phyloP scores from a whole-genome alignment of 1,284 basidiomycete species.

The Schizophyllum amplum region DNA sequence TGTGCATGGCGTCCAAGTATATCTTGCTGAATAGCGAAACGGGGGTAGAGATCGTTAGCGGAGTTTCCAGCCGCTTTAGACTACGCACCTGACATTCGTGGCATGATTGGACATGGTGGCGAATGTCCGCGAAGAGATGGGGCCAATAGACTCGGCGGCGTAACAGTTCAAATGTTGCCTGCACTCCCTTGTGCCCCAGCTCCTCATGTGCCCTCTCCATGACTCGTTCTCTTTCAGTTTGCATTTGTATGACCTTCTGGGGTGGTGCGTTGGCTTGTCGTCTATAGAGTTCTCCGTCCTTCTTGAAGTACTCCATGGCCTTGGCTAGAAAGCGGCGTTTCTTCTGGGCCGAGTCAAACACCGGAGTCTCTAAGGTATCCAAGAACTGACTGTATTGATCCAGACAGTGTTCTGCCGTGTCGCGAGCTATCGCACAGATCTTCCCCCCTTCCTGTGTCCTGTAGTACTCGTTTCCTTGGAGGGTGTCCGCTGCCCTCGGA shows the following conservation, averaged over 20 bases:
- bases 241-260: neutral
- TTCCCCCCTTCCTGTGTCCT: too few species aligned
- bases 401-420: conserved; percentile 2
- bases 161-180: conserved; percentile 8
- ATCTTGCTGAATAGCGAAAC: conserved; percentile 1
- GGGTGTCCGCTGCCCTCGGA: too few species aligned
- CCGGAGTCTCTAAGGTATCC: conserved; percentile 10
- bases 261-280: neutral
- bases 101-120: conserved; percentile 27
- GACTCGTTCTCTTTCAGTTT: neutral
- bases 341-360: conserved; percentile 2
- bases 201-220: conserved; percentile 6
- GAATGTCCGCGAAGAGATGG: conserved; percentile 17
- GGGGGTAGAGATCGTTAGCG: neutral
- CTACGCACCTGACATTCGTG: conserved; percentile 14
- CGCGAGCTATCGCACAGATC: neutral
- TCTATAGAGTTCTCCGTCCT: neutral
- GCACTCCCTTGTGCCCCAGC: conserved; percentile 14
- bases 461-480: too few species aligned
- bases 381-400: conserved; percentile 11
- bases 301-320: neutral
- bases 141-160: conserved; percentile 19
- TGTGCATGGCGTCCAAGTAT: conserved; percentile 5
- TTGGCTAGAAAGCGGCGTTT: conserved; percentile 9
- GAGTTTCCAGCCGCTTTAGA: neutral